Conservation (phyloP, 2,329 filamentous ascomycete genomes). For the Verticillium zaregamsianum region DNA sequence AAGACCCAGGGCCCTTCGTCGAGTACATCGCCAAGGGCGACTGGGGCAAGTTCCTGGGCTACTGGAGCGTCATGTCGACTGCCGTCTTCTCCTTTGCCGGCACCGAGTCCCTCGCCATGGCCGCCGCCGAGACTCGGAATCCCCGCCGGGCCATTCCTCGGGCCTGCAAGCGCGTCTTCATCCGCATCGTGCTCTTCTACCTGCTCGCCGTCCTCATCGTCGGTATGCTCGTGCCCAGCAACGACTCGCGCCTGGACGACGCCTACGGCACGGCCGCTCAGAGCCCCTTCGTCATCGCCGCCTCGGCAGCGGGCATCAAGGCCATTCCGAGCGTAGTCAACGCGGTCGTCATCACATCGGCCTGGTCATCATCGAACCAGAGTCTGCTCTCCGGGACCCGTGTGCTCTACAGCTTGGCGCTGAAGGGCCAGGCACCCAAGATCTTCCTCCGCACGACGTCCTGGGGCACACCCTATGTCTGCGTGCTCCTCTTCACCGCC, state of each 20-base stretch:
- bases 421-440: constrained; percentile 54
- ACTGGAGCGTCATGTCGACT: constrained; percentile 41
- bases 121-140: constrained; percentile 46
- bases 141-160: constrained; percentile 43
- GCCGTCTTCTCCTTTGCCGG: constrained; percentile 46
- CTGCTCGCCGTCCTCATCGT: constrained; percentile 47
- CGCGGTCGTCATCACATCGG: constrained; percentile 69
- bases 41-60: constrained; percentile 35
- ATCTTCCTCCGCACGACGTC: constrained; percentile 54
- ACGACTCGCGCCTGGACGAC: constrained; percentile 34
- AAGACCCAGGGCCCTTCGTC: constrained; percentile 52
- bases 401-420: constrained; percentile 54
- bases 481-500: constrained; percentile 46
- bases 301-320: constrained; percentile 60
- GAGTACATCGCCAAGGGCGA: constrained; percentile 51
- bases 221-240: constrained; percentile 42
- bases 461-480: constrained; percentile 55
- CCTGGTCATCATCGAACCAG: constrained; percentile 66
- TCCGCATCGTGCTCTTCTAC: constrained; percentile 50
- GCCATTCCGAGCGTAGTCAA: constrained; percentile 71
- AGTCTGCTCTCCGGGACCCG: constrained; percentile 57
- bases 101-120: constrained; percentile 46
- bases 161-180: constrained; percentile 51
- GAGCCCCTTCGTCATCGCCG: constrained; percentile 65
- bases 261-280: constrained; percentile 43